A percentile compares a stretch with the other conserved stretches of the same genome.
phyloP scores from a whole-genome alignment of 1,284 basidiomycete species.

The Leccinum subfulvum region DNA sequence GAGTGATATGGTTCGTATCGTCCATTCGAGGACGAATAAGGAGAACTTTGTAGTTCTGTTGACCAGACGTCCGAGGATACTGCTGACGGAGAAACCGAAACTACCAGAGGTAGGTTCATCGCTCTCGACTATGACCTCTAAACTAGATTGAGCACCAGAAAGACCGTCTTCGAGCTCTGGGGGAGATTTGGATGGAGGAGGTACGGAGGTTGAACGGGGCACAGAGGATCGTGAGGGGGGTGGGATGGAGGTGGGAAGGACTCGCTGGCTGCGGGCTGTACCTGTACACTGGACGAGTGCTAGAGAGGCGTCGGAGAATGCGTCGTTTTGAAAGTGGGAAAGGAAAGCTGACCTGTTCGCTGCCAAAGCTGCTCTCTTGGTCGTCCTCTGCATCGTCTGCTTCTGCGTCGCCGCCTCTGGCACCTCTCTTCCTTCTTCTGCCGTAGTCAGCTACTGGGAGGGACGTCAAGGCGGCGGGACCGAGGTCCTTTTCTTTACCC shows the following conservation, averaged over 20 bases:
- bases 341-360: conserved; percentile 32
- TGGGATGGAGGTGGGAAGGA: conserved; percentile 25
- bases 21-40: conserved; percentile 42
- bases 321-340: neutral
- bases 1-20: conserved; percentile 30
- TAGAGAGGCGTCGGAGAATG: conserved; percentile 18
- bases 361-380: conserved; percentile 35
- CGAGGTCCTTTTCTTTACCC: conserved; percentile 55
- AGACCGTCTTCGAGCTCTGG: conserved; percentile 39
- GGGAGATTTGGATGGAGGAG: conserved; percentile 33
- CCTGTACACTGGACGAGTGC: conserved; percentile 35
- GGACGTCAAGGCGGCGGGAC: conserved; percentile 57
- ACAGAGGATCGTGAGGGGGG: conserved; percentile 32
- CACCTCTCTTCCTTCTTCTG: conserved; percentile 45
- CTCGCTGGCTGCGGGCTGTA: conserved; percentile 15
- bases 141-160: conserved; percentile 43
- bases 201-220: conserved; percentile 32
- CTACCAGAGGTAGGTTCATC: conserved; percentile 42
- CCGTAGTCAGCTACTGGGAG: conserved; percentile 63
- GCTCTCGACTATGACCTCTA: conserved; percentile 60
- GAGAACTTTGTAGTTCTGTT: conserved; percentile 34
- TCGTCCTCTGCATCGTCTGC: conserved; percentile 30
- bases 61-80: conserved; percentile 45
- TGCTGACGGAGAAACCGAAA: conserved; percentile 44
- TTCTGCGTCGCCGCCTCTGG: conserved; percentile 32